Conservation (phyloP, 1,284 basidiomycete species). For the Melampsora larici-populina region DNA sequence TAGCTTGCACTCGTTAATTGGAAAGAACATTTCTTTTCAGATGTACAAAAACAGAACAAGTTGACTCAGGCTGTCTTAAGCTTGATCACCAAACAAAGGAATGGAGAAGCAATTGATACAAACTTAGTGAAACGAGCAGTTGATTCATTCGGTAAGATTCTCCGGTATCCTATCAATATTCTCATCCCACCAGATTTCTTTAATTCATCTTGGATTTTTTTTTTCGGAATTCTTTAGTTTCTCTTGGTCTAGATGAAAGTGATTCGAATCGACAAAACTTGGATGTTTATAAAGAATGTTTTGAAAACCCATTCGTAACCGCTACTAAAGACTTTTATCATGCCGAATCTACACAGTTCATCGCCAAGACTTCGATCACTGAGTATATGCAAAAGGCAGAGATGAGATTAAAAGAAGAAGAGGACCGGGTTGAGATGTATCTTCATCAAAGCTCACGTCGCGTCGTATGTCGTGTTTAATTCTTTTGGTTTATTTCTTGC, state of each 20-base stretch:
- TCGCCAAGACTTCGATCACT: slow-evolving; percentile 82
- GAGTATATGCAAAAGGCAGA: slow-evolving; percentile 98
- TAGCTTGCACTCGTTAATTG: slow-evolving; percentile 93
- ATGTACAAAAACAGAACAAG: slow-evolving; percentile 76
- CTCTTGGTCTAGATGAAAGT: slow-evolving; percentile 84
- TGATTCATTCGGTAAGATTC: slow-evolving; percentile 70
- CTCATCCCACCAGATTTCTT: not conserved
- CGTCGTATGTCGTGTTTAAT: slow-evolving; percentile 43
- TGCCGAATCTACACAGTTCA: slow-evolving; percentile 83
- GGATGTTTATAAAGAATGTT: slow-evolving; percentile 88
- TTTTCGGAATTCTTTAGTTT: slow-evolving; percentile 65
- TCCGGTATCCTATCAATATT: not conserved
- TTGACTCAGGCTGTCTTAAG: slow-evolving; percentile 83
- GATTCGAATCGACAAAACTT: slow-evolving; percentile 89
- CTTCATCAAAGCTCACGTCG: slow-evolving; percentile 64
- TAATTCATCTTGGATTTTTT: not conserved
- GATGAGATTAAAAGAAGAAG: slow-evolving; percentile 85
- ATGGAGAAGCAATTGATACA: slow-evolving; percentile 91
- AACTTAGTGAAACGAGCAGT: slow-evolving; percentile 92
- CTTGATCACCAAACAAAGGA: slow-evolving; percentile 86
- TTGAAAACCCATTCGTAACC: slow-evolving; percentile 82
- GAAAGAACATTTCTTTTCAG: slow-evolving; percentile 85
- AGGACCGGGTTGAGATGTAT: slow-evolving; percentile 91
- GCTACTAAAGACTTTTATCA: slow-evolving; percentile 89
- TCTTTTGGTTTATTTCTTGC: slow-evolving; percentile 69